Base-by-base conservation (phyloP, 345 rosid species). In the Corchorus olitorius region DNA sequence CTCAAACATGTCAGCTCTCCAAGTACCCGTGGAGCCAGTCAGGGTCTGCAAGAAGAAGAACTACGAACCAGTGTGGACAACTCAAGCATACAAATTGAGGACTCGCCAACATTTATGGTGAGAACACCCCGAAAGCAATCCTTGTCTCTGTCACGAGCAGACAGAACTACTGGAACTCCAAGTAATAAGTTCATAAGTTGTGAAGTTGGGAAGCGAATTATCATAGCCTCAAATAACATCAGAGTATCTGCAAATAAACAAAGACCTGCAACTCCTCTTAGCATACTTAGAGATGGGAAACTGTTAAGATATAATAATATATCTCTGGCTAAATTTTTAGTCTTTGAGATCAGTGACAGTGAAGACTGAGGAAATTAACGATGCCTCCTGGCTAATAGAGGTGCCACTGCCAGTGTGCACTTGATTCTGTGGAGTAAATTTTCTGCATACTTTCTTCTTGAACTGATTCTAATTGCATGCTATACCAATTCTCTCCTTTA, bases 311-410 rank as follows among this genome's bases (percentile, higher is more conserved):
- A 6, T 55, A 62, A 63, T 19, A 41, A 69, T 19, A 16, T 79
- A 61, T 79, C 67, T 69, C 34, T 62, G 61, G 49, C 75, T 9
- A 86, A 66, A 67, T 79, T 49, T 62, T 41, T 70, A 27, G 84
- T 61, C 33, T 89, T 84, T 72, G 90, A 89, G 76, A 80, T 89
- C 17, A 83, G 89, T 20, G 82, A 81, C 79, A 77, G 59, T 3
- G 89, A 83, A 41, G 82, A 80, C 69, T 80, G 75, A 79, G 45
- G 79, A 46, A 46, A 66, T 8, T 34, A 12, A n/a, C 10, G 49
- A 22, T 22, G 71, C 16, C 53, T 12, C 5, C 10, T 35, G 48
- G 14, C 15, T 16, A 15, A 6, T 39, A 35, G 16, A 20, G 74
- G 20, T 53, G 74, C 2, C 62, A 10, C 10, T 70, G 62, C 17